A percentile compares a stretch with the other conserved stretches of the same genome.
Evolutionary conservation across 1,284 basidiomycete genomes (phyloP).

Genomic region (Laetiporus sulphureus): DNA sequence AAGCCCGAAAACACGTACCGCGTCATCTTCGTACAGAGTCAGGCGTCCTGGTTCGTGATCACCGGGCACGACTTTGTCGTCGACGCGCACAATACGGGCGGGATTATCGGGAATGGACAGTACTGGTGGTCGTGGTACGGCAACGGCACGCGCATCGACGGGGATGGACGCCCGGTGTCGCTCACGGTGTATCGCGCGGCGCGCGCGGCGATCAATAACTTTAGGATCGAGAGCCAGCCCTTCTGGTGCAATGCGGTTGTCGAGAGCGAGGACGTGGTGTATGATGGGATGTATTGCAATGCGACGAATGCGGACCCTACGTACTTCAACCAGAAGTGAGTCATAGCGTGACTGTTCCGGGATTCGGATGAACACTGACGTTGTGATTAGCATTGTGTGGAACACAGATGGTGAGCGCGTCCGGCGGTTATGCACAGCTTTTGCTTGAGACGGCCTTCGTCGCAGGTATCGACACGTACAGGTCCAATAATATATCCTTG

Average conservation of each 20-base stretch:
- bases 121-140: slow-evolving; percentile 45
- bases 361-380: slow-evolving; percentile 5
- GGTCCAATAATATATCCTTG: slow-evolving; percentile 44
- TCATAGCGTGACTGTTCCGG: too few species aligned
- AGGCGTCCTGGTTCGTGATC: slow-evolving; percentile 63
- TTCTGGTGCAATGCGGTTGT: slow-evolving; percentile 63
- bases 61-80: slow-evolving; percentile 53
- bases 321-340: slow-evolving; percentile 44
- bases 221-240: slow-evolving; percentile 50
- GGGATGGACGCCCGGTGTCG: slow-evolving; percentile 57
- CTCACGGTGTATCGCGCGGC: slow-evolving; percentile 47
- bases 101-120: slow-evolving; percentile 60
- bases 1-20: slow-evolving; percentile 48
- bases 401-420: slow-evolving; percentile 50
- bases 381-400: slow-evolving; percentile 44
- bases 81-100: slow-evolving; percentile 52
- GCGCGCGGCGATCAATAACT: slow-evolving; percentile 42
- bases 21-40: slow-evolving; percentile 58
- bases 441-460: too few species aligned
- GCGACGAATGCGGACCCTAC: slow-evolving; percentile 51
- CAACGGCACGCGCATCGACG: slow-evolving; percentile 40
- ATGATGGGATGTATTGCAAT: slow-evolving; percentile 57
- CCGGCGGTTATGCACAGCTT: too few species aligned
- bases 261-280: slow-evolving; percentile 45
- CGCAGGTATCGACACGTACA: slow-evolving; percentile 54